Evolutionary conservation across 2,329 filamentous ascomycete species (phyloP), one percentile per base, ranked within the genome.

Genomic region (Colletotrichum cereale): DNA sequence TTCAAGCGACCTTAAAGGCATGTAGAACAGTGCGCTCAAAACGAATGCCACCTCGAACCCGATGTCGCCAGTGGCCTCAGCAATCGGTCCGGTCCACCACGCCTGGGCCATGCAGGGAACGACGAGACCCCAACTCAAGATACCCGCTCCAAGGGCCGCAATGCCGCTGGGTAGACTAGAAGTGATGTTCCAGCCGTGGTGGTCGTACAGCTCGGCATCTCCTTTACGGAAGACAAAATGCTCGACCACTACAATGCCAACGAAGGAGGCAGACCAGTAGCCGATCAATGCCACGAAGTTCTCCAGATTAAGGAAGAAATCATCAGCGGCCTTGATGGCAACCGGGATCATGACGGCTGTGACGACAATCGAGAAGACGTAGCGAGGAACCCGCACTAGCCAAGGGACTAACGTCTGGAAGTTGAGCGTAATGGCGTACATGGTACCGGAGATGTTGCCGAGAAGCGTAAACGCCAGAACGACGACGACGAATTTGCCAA

Each of bases 41-140:
- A 84, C 83, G 75, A 91, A 86, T 0, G 89, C 89, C 78, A 90
- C 80, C 81, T 92, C 90, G 71, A 92, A 91, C 0, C 90, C 90
- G 77, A 92, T 87, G 74, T 92, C 90, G 0, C 90, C 90, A 21
- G 89, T 90, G 52, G 75, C 85, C 78, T 85, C 79, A 0, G 88
- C 89, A 74, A 91, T 87, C 0, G 89, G 89, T 0, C 89, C 89
- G 10, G 83, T 86, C 76, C 86, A 91, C 88, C 89, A 91, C 6
- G 84, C 86, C 79, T 90, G 87, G 18, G 83, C 84, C 86, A 91
- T 91, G 42, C 85, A 87, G 0, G 89, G 89, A 16, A 91, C 81
- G 2, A 90, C 84, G 11, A 91, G 77, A 1, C 79, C 85, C 67
- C 86, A 83, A 61, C 82, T 84, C n/a, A 85, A 74, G 3, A 85